Evolutionary conservation across 805 yeast genomes (phyloP), one percentile per base, ranked within the genome.

Genomic region (Tetrapisispora iriomotensis): DNA sequence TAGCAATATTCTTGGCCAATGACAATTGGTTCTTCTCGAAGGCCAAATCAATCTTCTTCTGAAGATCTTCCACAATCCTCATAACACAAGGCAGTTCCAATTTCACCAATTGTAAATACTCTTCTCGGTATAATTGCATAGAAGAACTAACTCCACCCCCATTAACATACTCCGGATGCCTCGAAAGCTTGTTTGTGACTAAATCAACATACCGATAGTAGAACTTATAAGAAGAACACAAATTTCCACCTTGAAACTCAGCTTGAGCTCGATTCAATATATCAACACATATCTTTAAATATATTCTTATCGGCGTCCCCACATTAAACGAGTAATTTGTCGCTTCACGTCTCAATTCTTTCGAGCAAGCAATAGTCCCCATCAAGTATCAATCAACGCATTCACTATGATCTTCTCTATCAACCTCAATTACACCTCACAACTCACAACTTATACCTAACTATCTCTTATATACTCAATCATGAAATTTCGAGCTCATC

Each of bases 171-270:
- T 57, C 53, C 2, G 61, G 55, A 40, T 60, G 64, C 9, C 36
- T 44, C 5, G 60, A 45, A 29, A 60, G 40, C 40, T 51, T 60
- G 36, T 55, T 51, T 27, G 53, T 51, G 40, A 56, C 50, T n/a
- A 59, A 42, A 34, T 80, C 83, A 18, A 79, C 69, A 47, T 74
- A 78, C 40, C 87, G 58, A 33, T 72, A 60, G 49, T 77, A 77
- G 39, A 76, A 58, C 23, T 75, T 56, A 49, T 71, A 80, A 0
- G 84, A 74, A 42, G 71, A 72, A 30, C 66, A 69, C 30, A 61
- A 51, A 22, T 70, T 63, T 13, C 65, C 61, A 31, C 67, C 72
- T 17, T 57, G 53, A 15, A 45, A 41, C 24, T 40, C 54, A 49
- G 29, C 45, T 49, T 75, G 60, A 53, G 79, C 54, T 62, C 66